Evolutionary conservation across 2,329 filamentous ascomycete genomes (phyloP), one percentile per base, ranked within the genome.

Genomic region (Bipolaris victoriae): DNA sequence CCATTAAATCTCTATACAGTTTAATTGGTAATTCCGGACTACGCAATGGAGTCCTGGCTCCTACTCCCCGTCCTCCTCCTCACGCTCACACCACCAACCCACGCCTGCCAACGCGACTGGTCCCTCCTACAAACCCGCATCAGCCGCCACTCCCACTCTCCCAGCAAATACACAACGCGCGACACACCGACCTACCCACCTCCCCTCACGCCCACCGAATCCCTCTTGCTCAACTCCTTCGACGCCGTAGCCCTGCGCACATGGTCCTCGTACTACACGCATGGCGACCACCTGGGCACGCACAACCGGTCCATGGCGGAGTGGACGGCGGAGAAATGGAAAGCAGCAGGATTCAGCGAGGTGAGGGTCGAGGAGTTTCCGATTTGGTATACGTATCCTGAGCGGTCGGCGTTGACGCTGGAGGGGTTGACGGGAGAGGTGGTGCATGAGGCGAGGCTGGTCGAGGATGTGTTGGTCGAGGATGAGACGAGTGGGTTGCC

Each of bases 221-320:
- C 73, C 31, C 66, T 76, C 6, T 62, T 79, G 22, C 55, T 76
- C 46, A 69, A 75, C 43, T 78, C 76, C 6, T 78, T 79, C 52
- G 75, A 77, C 52, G 76, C 74, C 50, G 71, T 68, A 6, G 73
- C 73, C 4, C 78, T 79, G 33, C 63, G 67, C 31, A 60, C 65
- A 46, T 76, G 70, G 71, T 73, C 70, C 1, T 73, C 73, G 51
- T 76, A 77, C 55, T 77, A 77, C 55, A 76, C 71, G 9, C 74
- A 78, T 55, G 69, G 72, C 52, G 68, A 64, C 39, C 72, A 76
- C 44, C 44, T 75, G 22, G 73, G 70, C 50, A 72, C 64, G 44
- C 69, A 61, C 43, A 74, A 77, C 26, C 66, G 71, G 50, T 72
- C 73, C 15, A 70, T 78, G 60, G 76, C 78, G 13, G 66, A 75